Evolutionary conservation across 768 basidiomycete species (phyloP).

Genomic region (Hortiboletus flavorubellus): DNA sequence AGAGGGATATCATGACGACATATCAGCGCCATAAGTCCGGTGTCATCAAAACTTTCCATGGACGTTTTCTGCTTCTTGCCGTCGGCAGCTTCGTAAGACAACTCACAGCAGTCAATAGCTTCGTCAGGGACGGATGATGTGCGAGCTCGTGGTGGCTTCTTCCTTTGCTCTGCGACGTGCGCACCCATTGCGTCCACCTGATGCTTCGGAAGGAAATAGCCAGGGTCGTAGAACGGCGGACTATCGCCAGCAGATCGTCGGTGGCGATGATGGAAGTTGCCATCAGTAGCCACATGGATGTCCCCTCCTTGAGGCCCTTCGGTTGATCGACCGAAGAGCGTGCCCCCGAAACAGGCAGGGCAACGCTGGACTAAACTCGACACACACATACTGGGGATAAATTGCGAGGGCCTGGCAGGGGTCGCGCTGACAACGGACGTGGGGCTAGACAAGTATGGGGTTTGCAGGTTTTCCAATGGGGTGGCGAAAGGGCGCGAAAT

Average conservation of each 20-base stretch:
- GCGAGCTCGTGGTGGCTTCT: conserved; percentile 1
- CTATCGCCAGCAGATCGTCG: background rate
- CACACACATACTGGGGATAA: background rate
- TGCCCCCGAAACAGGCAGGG: background rate
- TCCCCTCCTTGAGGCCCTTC: background rate
- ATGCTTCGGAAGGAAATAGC: conserved; percentile 33
- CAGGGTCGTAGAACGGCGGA: conserved; percentile 12
- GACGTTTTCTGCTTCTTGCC: conserved; percentile 8
- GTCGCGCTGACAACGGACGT: too few species aligned
- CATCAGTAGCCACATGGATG: background rate
- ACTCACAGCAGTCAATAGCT: conserved; percentile 36
- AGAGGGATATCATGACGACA: conserved; percentile 36
- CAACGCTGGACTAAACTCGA: background rate
- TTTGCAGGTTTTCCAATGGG: too few species aligned
- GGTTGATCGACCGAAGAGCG: background rate
- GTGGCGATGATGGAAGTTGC: conserved; percentile 7
- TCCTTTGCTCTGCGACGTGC: conserved; percentile 4
- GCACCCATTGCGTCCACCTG: conserved; percentile 32
- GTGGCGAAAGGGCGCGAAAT: too few species aligned
- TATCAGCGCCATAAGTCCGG: conserved; percentile 37
- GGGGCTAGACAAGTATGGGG: too few species aligned
- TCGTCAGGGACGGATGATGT: conserved; percentile 28
- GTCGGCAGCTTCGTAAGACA: conserved; percentile 7
- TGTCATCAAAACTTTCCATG: conserved; percentile 30
- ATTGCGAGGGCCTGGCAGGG: too few species aligned